Conservation (phyloP, 306 rosid species). For the Lathyrus sativus region DNA sequence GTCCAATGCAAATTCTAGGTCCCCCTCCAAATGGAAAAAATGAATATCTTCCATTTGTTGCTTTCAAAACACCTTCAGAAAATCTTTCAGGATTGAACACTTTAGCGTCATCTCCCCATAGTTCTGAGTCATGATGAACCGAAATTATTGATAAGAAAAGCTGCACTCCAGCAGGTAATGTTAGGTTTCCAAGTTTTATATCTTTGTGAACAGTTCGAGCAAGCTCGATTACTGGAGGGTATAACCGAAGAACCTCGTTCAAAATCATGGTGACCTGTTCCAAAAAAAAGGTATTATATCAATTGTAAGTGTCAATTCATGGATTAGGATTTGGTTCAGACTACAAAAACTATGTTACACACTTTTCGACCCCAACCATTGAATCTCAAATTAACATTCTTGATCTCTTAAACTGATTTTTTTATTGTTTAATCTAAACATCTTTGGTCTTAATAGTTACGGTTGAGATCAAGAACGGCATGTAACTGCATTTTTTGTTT, state of each 20-base stretch:
- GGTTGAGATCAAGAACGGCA: too few relatives aligned
- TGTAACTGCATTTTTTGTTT: too few relatives aligned
- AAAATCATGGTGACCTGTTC: neutral
- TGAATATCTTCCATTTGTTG: slow-evolving; percentile 32
- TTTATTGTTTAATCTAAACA: neutral
- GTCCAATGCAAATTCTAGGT: slow-evolving; percentile 55
- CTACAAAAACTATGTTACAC: neutral
- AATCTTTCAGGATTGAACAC: slow-evolving; percentile 68
- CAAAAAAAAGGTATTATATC: neutral
- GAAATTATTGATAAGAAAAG: slow-evolving; percentile 14
- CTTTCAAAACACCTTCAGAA: slow-evolving; percentile 44
- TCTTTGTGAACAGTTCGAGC: neutral
- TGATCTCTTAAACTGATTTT: too few relatives aligned
- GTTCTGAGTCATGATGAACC: neutral
- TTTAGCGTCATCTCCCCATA: slow-evolving; percentile 45
- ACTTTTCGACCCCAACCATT: neutral
- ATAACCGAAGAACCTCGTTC: neutral
- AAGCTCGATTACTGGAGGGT: neutral
- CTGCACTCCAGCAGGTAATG: slow-evolving; percentile 26
- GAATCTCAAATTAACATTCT: neutral
- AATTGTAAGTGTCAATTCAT: neutral
- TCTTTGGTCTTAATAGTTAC: too few relatives aligned
- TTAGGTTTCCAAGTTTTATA: slow-evolving; percentile 22
- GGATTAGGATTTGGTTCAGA: neutral
- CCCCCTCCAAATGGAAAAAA: slow-evolving; percentile 65